Evolutionary conservation across 202 grass and related monocot genomes (phyloP).

Genomic region (Tripidium arundinaceum): DNA sequence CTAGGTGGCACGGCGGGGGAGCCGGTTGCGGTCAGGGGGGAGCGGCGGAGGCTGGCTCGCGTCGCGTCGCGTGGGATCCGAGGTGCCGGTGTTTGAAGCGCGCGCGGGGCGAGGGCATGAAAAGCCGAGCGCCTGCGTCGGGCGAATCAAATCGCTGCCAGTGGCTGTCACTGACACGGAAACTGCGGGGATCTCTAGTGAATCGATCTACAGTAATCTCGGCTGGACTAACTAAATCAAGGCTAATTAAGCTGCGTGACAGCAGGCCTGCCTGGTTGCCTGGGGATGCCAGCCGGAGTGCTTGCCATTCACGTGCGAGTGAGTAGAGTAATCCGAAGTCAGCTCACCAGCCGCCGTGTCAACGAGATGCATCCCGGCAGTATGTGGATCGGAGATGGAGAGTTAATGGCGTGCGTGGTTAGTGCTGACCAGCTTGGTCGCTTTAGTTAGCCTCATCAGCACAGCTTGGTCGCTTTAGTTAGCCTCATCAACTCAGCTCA

Average conservation of each 20-base stretch:
- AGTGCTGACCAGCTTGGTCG: neutral
- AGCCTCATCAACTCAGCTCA: neutral
- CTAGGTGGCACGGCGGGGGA: neutral
- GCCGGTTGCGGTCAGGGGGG: neutral
- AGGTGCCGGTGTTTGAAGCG: neutral
- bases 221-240: neutral
- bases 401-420: conserved; percentile 1
- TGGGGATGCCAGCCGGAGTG: neutral
- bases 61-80: conserved; percentile 13
- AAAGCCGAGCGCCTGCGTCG: conserved; percentile 7
- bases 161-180: neutral
- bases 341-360: neutral
- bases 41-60: neutral
- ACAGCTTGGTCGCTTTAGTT: too few relatives aligned
- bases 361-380: neutral
- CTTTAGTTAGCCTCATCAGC: too few relatives aligned
- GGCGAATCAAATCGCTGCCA: neutral
- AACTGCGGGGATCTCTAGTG: conserved; percentile 19
- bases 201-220: neutral
- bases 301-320: neutral
- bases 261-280: neutral
- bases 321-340: neutral
- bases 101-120: conserved; percentile 19
- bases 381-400: neutral
- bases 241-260: neutral